Evolutionary conservation across 495 filamentous ascomycete species (phyloP).

Genomic region (Aspergillus olivimuriae): DNA sequence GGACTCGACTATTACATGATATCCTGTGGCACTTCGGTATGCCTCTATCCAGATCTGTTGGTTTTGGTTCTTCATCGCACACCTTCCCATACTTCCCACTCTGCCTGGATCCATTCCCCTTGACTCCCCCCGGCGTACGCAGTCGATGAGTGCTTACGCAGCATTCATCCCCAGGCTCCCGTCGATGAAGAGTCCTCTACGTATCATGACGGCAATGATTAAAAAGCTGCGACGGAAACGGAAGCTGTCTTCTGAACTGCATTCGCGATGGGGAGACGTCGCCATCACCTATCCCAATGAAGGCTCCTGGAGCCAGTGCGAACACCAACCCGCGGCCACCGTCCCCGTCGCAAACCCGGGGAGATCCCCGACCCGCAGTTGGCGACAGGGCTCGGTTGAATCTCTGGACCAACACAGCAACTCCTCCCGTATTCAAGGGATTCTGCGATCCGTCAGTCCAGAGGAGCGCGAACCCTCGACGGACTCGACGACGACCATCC

Average conservation of each 20-base stretch:
- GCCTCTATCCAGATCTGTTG: not conserved
- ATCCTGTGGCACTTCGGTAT: too few species aligned
- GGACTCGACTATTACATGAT: too few species aligned
- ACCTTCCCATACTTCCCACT: not conserved
- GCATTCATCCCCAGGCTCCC: constrained; percentile 6
- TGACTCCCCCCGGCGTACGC: not conserved
- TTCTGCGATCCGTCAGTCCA: not conserved
- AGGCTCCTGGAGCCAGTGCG: constrained; percentile 40
- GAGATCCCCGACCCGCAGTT: constrained; percentile 2
- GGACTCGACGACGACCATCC: constrained; percentile 18
- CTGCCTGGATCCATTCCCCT: too few species aligned
- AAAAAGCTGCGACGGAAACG: constrained; percentile 34
- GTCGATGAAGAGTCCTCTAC: constrained; percentile 22
- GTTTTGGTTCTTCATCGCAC: not conserved
- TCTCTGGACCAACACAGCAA: constrained; percentile 3
- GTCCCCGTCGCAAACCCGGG: not conserved
- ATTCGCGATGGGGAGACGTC: constrained; percentile 39
- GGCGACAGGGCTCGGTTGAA: constrained; percentile 9
- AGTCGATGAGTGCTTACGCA: constrained; percentile 10
- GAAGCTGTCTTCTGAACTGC: constrained; percentile 34
- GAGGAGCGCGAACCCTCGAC: constrained; percentile 5
- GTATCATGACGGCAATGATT: constrained; percentile 31
- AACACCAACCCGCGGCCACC: constrained; percentile 11
- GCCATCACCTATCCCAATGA: constrained; percentile 36
- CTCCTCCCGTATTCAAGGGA: constrained; percentile 6